Percentiles rank a stretch among this genome's conserved stretches.
Evolutionary conservation across 352 stramenopile genomes (phyloP).

Genomic region (Thalassiosira allenii): DNA sequence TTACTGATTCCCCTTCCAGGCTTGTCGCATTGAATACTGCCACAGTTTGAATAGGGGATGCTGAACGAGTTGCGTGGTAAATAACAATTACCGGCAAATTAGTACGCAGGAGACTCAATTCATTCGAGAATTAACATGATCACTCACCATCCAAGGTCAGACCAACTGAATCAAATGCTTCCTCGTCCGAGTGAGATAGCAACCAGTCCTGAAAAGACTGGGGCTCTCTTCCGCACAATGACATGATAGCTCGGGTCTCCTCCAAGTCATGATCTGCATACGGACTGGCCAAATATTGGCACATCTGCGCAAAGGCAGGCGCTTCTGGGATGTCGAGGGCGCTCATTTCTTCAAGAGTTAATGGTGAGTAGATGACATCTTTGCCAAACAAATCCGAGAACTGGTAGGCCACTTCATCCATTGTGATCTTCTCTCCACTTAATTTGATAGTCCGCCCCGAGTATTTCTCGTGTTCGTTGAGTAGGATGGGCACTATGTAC

Average conservation of each 20-base stretch:
- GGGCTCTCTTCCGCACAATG: conserved; percentile 30
- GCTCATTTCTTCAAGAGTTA: conserved; percentile 62
- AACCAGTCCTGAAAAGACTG: conserved; percentile 69
- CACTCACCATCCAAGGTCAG: conserved; percentile 60
- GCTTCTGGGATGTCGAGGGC: conserved; percentile 52
- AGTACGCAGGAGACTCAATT: too few relatives aligned
- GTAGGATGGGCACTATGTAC: conserved; percentile 60
- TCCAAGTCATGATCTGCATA: conserved; percentile 51
- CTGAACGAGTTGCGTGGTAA: background rate
- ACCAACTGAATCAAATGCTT: conserved; percentile 62
- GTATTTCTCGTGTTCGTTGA: conserved; percentile 43
- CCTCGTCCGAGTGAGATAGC: conserved; percentile 64
- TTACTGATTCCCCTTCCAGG: conserved; percentile 55
- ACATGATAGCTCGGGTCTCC: conserved; percentile 45
- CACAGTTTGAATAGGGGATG: conserved; percentile 56
- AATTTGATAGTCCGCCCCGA: conserved; percentile 55
- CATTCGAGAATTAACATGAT: conserved; percentile 10
- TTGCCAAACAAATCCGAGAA: conserved; percentile 78
- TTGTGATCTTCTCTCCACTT: conserved; percentile 55
- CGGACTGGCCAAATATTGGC: conserved; percentile 58
- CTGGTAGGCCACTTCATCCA: conserved; percentile 62
- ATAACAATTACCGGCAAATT: background rate
- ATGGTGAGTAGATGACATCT: conserved; percentile 75
- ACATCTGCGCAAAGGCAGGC: conserved; percentile 72
- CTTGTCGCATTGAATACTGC: conserved; percentile 66